Conservation (phyloP, 306 rosid genomes). For the Casuarina cunninghamiana region DNA sequence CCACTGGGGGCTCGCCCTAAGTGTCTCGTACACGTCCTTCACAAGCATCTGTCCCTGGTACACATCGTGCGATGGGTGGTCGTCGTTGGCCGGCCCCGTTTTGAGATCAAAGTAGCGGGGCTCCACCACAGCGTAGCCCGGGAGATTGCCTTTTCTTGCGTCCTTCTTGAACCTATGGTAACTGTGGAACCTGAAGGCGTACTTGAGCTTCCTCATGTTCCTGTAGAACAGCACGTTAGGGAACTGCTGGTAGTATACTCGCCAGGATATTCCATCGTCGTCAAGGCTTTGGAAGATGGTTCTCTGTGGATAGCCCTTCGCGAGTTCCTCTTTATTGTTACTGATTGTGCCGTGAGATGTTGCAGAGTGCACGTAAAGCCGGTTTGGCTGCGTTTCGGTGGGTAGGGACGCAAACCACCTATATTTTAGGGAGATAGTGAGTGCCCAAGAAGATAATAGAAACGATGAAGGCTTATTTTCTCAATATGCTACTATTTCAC, state of each 20-base stretch:
- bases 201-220: conserved; percentile 70
- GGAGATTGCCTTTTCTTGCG: conserved; percentile 60
- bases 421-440: too few species aligned
- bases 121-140: conserved; percentile 70
- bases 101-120: conserved; percentile 68
- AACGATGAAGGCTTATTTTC: too few species aligned
- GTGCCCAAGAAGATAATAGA: too few species aligned
- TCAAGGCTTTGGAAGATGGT: conserved; percentile 68
- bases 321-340: conserved; percentile 51
- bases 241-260: conserved; percentile 75
- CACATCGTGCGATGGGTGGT: conserved; percentile 91
- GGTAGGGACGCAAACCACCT: conserved; percentile 96
- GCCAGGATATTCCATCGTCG: conserved; percentile 58
- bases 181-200: conserved; percentile 39
- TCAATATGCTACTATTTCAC: too few species aligned
- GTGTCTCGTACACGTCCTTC: conserved; percentile 84
- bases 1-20: conserved; percentile 91
- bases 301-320: conserved; percentile 67
- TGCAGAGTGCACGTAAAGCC: conserved; percentile 78
- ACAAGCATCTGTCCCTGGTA: conserved; percentile 76
- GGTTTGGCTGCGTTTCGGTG: conserved; percentile 81
- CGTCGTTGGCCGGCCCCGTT: conserved; percentile 67
- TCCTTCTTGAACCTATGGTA: conserved; percentile 55
- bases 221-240: conserved; percentile 71
- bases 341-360: conserved; percentile 82